Base-by-base conservation (phyloP, 169 alveolate genomes). In the Theileria equi region DNA sequence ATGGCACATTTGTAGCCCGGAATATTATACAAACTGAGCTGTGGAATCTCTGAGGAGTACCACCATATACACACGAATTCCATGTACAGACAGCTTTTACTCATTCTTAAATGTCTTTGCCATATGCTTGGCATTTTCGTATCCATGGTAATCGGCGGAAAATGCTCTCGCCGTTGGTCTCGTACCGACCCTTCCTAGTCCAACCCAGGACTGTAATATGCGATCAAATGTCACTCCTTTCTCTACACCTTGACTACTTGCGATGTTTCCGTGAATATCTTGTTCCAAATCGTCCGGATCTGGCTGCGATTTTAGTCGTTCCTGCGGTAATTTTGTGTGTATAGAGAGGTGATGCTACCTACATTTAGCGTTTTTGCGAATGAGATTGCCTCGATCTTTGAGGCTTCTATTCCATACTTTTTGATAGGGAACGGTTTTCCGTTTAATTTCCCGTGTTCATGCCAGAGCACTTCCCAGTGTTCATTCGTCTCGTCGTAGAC, bases 381-480 rank as follows among this genome's bases (percentile, higher is more conserved):
- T 60, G 54, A 62, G 53, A 80, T 43, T 41, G 85, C 70, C 54
- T 74, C 84, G 25, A 32, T 68, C 67, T 85, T 85, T 47, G 92
- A 78, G 23, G 83, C 87, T 49, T 80, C 78, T 31, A 81, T 61
- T n/a, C 92, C 92, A 25, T 55, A 80, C 64, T 85, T 85, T 57
- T 78, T 85, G 58, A 85, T 49, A 5, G 92, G 92, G 44, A 85
- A 85, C 4, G 92, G 92, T 55, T 85, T 85, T 3, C 90, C 92
- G 50, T 85, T 85, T 28, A 85, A 16, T 63, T 85, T 85, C 55
- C 82, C 80, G 29, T 58, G 72, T 65, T 85, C 88, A 36, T 32
- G 61, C 92, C 92, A 85, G 53, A 81, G 82, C n/a, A 85, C 92
- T 53, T 85, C 92, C 92, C 92, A 85, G 64, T 85, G 92, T 31